Evolutionary conservation across 768 basidiomycete genomes (phyloP), one percentile per base, ranked within the genome.

Genomic region (Mycena galericulata): DNA sequence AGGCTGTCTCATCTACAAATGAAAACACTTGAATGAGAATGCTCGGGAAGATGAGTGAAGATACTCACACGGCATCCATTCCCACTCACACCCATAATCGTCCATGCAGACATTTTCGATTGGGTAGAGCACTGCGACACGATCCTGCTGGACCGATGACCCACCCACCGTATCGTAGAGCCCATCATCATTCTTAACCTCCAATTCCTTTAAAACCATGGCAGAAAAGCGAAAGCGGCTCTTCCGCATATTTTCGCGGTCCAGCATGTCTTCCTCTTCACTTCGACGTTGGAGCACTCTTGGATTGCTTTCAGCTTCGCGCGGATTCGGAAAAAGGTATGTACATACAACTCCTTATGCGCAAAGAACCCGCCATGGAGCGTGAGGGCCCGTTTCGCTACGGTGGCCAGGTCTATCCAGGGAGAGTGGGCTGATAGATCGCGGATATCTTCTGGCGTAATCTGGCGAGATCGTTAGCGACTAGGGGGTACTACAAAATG

Each of bases 321-420:
- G 34, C 34, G 14, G 6, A 36, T 36, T 36, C 14, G 8, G 34
- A 36, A 14, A 36, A 36, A 36, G 34, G 14, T 14, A 14, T 30
- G 27, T n/a, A 30, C 29, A 29, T 30, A 51, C 49, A 51, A 14
- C 30, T 51, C 27, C 29, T 30, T 30, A n/a, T 51, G 49, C 30
- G 55, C 55, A 27, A 58, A 51, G 15, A 49, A 65, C 11, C 64
- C 64, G 22, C 64, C 64, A 26, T 65, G 64, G 49, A 65, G 34
- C 10, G 46, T 47, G 10, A 65, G 24, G 1, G 64, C 64, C 8
- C 55, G 55, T 34, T 51, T 58, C 4, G 64, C 64, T 4, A 51
- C 64, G 27, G 64, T 58, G 27, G 36, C 36, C n/a, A 65, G 38
- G 38, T 65, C 64, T 6, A 65, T 65, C 64, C 55, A 65, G 2